Base-by-base conservation (phyloP, 345 rosid genomes). In the Zanthoxylum bungeanum region DNA sequence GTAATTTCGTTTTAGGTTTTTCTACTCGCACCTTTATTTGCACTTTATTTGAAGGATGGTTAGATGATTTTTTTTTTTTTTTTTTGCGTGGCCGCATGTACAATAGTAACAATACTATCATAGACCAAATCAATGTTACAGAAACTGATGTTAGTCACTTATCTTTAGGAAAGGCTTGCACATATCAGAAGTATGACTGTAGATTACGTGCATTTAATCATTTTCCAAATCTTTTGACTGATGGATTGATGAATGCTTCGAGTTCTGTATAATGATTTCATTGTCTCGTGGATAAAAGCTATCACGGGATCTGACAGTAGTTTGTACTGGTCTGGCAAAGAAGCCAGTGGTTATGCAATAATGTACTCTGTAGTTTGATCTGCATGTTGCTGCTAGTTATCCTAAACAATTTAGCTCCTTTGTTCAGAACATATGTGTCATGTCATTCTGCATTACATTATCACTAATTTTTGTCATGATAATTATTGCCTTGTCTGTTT, bases 91-190 rank as follows among this genome's bases (percentile, higher is more conserved):
- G 10, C 66, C 5, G 30, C 9, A 39, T n/a, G n/a, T n/a, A n/a
- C n/a, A n/a, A n/a, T n/a, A n/a, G 4, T 58, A 16, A 58, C 21
- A 7, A 16, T 25, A 2, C 33, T 21, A 50, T 49, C 17, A 33
- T 52, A 21, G 28, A n/a, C n/a, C n/a, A n/a, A n/a, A n/a, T n/a
- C n/a, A n/a, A n/a, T n/a, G n/a, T n/a, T n/a, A n/a, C n/a, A n/a
- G 24, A 51, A 39, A 68, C 39, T 24, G 9, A 53, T 25, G 49
- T 39, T 76, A 55, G 37, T 57, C 27, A 21, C 12, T 69, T 76
- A 28, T 50, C 25, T 27, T 28, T 61, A 40, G 25, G 40, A 49
- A n/a, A 70, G 19, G 31, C 31, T 53, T 52, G 21, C 36, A 30
- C 30, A 46, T 39, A 52, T 60, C 16, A 39, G 27, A 19, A 42